These are phyloP conservation scores for Saccharomycopsis selenospora DNA, from an alignment of 805 yeast genomes.

Conservation along the genomic window DNA sequence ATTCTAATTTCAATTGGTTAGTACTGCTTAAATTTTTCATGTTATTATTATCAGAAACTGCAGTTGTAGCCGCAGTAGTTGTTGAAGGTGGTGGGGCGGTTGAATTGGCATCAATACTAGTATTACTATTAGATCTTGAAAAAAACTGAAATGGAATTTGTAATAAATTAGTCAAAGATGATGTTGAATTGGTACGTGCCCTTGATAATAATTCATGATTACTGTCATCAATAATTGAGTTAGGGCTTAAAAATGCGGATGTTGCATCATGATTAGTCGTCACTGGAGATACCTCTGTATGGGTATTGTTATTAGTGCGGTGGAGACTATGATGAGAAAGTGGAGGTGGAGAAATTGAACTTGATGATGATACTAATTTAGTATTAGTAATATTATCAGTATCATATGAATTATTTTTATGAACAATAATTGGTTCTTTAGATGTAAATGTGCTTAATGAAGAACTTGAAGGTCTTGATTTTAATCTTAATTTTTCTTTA, in stretches of 20 bases:
- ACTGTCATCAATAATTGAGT: constrained; percentile 1
- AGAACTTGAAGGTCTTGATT: constrained; percentile 8
- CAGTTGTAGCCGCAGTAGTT: constrained; percentile 1
- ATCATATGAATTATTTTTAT: too few relatives aligned
- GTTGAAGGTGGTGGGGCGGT: background rate
- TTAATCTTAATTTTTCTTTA: background rate
- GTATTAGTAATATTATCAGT: too few relatives aligned
- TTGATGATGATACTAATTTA: background rate
- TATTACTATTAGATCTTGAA: background rate
- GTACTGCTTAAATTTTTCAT: background rate
- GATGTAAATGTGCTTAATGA: constrained; percentile 8
- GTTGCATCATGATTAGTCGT: background rate
- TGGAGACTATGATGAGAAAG: too few relatives aligned
- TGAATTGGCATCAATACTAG: constrained; percentile 3
- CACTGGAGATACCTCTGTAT: too few relatives aligned
- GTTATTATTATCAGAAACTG: background rate
- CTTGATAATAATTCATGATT: background rate
- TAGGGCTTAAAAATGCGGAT: background rate
- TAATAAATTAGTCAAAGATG: background rate
- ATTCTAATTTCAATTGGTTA: background rate
- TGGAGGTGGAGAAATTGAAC: background rate
- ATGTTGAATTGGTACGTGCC: background rate
- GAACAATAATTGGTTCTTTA: constrained; percentile 6
- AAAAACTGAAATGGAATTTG: background rate
- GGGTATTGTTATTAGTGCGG: too few relatives aligned